A percentile compares a stretch with the other conserved stretches of the same genome.
phyloP scores from a whole-genome alignment of 257 asterid genomes.

The Nicotiana benthamiana region DNA sequence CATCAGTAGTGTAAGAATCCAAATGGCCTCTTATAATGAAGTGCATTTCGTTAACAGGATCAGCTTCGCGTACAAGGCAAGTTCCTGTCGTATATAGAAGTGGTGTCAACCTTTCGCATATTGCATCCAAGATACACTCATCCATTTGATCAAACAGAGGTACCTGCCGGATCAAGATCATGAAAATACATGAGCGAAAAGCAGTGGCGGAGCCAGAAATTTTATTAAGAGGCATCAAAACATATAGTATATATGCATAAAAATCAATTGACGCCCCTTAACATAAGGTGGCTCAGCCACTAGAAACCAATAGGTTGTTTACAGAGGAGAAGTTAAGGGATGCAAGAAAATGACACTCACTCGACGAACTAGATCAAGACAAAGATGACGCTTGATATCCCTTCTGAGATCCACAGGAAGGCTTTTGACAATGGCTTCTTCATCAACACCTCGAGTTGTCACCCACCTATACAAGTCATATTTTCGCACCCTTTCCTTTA shows the following conservation, averaged over 20 bases:
- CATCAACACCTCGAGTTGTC: conserved; percentile 58
- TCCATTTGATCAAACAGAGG: conserved; percentile 64
- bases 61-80: conserved; percentile 55
- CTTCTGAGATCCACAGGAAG: conserved; percentile 64
- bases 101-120: conserved; percentile 60
- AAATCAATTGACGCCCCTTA: too few species aligned
- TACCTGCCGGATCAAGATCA: conserved; percentile 23
- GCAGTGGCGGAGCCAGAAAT: too few species aligned
- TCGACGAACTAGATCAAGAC: conserved; percentile 62
- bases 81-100: conserved; percentile 37
- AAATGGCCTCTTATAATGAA: conserved; percentile 63
- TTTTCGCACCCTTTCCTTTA: conserved; percentile 46
- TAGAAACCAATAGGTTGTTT: too few species aligned
- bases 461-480: conserved; percentile 54
- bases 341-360: conserved; percentile 24
- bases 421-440: conserved; percentile 37
- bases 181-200: background rate
- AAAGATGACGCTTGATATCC: conserved; percentile 59
- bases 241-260: too few species aligned
- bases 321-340: background rate
- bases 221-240: too few species aligned
- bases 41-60: conserved; percentile 61
- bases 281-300: too few species aligned
- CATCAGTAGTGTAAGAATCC: conserved; percentile 58
- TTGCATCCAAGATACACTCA: conserved; percentile 50